Base-by-base conservation (phyloP, 2,329 filamentous ascomycete genomes). In the Orbilia quercus region DNA sequence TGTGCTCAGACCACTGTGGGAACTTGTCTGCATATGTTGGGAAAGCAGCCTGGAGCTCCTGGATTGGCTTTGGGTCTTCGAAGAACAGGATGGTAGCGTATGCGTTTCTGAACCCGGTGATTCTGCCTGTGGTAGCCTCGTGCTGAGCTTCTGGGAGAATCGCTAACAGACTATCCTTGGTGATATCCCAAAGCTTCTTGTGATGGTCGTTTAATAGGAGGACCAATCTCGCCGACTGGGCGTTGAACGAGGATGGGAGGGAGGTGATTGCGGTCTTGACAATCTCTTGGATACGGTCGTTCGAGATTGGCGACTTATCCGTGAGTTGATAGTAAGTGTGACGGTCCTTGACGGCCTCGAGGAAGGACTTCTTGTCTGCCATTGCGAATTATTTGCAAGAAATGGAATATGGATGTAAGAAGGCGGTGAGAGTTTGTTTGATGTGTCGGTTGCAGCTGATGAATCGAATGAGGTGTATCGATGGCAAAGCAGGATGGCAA, bases 51-150 rank as follows among this genome's bases (percentile, higher is more conserved):
- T 92, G 87, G 78, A 91, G 85, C 65, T 80, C 82, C 77, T 89
- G 82, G 81, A 94, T 85, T 77, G 86, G 85, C 60, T 85, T 82
- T 76, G 88, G 85, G 83, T 96, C 91, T 82, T 91, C 89, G 84
- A 91, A 96, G 87, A 96, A 96, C 78, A 97, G 87, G 78, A 94
- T 73, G 59, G 91, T 91, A 77, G 91, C 93, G 77, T 92, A 91
- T 18, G 82, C 91, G 65, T 80, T 88, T 82, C 85, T 86, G 84
- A 96, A 94, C 7, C 82, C 83, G 67, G 82, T 79, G 70, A 89
- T 78, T 76, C 83, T 84, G 60, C 76, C 77, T 75, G 80, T 78
- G 7, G 84, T 90, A 76, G 80, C 60, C 79, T 87, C 82, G 83
- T 86, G 92, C 77, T 82, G 70, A 18, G 48, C 84, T 2, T 81